A percentile compares a stretch with the other conserved stretches of the same genome.
phyloP scores from a whole-genome alignment of 2,329 filamentous ascomycete genomes.

The Neofusicoccum kwambonambiense region DNA sequence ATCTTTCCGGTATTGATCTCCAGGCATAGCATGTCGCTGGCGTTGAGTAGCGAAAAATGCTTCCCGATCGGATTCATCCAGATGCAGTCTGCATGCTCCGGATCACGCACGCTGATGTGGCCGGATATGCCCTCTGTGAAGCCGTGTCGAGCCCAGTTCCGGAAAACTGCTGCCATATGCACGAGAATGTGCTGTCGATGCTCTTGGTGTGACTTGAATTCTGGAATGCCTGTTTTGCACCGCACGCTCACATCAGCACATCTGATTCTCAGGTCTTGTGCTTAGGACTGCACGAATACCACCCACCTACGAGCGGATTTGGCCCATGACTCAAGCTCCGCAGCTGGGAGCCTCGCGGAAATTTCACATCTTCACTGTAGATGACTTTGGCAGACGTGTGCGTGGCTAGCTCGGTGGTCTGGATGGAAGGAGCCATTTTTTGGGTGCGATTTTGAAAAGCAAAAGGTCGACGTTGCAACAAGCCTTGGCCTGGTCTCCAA shows the following conservation, averaged over 20 bases:
- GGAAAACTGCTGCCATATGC: constrained; percentile 66
- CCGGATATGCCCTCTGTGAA: constrained; percentile 69
- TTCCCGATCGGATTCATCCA: constrained; percentile 68
- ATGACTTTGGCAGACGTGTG: neutral
- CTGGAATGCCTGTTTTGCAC: constrained; percentile 50
- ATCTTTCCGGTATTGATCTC: constrained; percentile 58
- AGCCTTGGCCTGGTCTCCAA: neutral
- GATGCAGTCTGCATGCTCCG: constrained; percentile 60
- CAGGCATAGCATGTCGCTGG: constrained; percentile 66
- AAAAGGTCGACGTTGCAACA: neutral
- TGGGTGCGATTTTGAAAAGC: neutral
- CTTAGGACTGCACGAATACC: neutral
- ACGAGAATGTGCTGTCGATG: constrained; percentile 63
- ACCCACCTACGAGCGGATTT: neutral
- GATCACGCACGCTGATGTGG: constrained; percentile 66
- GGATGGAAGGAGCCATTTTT: neutral
- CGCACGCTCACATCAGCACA: neutral
- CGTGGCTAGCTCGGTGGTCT: neutral
- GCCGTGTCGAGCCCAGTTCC: constrained; percentile 63
- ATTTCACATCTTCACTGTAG: neutral
- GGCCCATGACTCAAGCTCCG: neutral
- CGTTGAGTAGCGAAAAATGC: constrained; percentile 65
- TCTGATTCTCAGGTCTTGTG: neutral
- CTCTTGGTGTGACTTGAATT: constrained; percentile 51
- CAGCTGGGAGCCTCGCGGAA: neutral